phyloP scores from a whole-genome alignment of 2,329 filamentous ascomycete genomes.

The Akanthomyces muscarius region DNA sequence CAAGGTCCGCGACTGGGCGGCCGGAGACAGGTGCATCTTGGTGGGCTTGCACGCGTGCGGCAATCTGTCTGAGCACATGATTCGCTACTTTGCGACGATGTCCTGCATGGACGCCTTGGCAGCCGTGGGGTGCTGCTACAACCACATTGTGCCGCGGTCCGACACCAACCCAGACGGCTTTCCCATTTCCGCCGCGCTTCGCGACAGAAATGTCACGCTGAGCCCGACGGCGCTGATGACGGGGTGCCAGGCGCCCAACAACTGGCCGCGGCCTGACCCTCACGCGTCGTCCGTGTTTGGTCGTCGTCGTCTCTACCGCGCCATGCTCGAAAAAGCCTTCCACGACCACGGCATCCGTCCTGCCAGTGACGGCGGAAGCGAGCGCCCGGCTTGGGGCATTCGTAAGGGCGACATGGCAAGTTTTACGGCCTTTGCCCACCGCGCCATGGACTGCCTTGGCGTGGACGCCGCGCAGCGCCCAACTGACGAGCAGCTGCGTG shows the following conservation, averaged over 20 bases:
- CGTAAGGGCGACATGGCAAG: conserved; percentile 27
- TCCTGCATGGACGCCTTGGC: conserved; percentile 25
- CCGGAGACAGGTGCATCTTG: conserved; percentile 28
- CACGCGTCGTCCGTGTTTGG: conserved; percentile 22
- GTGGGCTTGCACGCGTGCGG: conserved; percentile 33
- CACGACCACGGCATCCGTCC: conserved; percentile 25
- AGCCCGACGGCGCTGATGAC: conserved; percentile 32
- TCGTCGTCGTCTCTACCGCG: conserved; percentile 27
- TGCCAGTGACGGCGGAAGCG: conserved; percentile 3
- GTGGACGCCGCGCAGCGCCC: conserved; percentile 20
- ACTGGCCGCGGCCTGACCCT: conserved; percentile 25
- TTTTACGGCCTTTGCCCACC: conserved; percentile 26
- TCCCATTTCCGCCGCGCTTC: conserved; percentile 34
- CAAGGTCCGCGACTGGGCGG: conserved; percentile 27
- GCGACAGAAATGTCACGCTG: conserved; percentile 22
- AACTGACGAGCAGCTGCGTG: conserved; percentile 21
- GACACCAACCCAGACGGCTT: conserved; percentile 34
- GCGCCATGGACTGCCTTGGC: conserved; percentile 25
- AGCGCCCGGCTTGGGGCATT: conserved; percentile 28
- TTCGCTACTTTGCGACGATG: conserved; percentile 26
- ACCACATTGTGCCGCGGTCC: conserved; percentile 31
- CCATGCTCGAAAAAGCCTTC: conserved; percentile 27
- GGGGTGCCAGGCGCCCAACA: conserved; percentile 31
- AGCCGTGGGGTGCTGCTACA: conserved; percentile 32
- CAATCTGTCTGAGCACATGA: conserved; percentile 31